Evolutionary conservation across 768 basidiomycete species (phyloP), one percentile per base, ranked within the genome.

Genomic region (Lactarius tabidus): DNA sequence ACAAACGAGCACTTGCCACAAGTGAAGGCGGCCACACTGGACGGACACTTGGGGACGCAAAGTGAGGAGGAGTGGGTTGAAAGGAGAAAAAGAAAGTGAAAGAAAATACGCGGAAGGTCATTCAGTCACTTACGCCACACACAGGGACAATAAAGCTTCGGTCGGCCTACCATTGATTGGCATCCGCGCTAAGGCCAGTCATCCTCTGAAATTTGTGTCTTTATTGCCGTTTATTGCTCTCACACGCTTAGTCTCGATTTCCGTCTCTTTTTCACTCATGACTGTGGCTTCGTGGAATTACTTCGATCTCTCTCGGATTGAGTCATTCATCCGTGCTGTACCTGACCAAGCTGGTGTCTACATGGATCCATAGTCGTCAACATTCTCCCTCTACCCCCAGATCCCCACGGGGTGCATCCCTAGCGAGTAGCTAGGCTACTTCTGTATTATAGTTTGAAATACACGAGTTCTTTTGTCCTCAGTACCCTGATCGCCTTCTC

Each of bases 331-430:
- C 26, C 56, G 15, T 9, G 14, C 31, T 45, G 58, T 59, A 33
- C 58, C 58, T 59, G 58, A 58, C 39, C 41, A 28, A 23, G 29
- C 64, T 45, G 7, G 59, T 10, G 36, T 57, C 54, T 45, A 66
- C 65, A 62, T 54, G 65, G 65, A 62, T 62, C 65, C 65, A 66
- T 62, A 52, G 2, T 20, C 10, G 18, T 17, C 20, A 48, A 56
- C 52, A 56, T 14, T 54, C 53, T 54, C 28, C 15, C 1, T 20
- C 57, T 14, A 58, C 38, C 9, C 29, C 14, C 43, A 45, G 9
- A 51, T 51, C 48, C 48, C 48, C 48, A 26, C 45, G 45, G 45
- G 23, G 45, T 48, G 23, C n/a, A 26, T n/a, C 43, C 43, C 20
- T 45, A 45, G 9, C n/a, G 10, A 23, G 20, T 23, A 23, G 12